Evolutionary conservation across 306 rosid genomes (phyloP), one percentile per base, ranked within the genome.

Genomic region (Arachis hypogaea): DNA sequence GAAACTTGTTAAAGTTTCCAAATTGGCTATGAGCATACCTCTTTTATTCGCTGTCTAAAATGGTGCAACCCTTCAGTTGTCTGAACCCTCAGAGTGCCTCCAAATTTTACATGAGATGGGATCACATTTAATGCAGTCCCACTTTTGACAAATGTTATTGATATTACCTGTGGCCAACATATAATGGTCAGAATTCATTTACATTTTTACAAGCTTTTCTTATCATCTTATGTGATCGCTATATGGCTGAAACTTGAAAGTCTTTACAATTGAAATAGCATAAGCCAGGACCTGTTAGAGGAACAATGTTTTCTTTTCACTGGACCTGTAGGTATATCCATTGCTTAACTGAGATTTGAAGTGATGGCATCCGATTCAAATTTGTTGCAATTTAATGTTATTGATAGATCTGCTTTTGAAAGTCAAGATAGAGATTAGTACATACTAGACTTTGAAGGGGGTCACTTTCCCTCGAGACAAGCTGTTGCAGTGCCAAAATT

Each of bases 81-180:
- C 68, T 76, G 90, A 80, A 93, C 83, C 84, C 93, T 85, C 54
- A 90, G 62, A 16, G 89, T 80, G 50, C 97, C 93, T 22, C 97
- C 91, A 66, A 90, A 86, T 69, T 80, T 84, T 44, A 86, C 92
- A 58, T 73, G 46, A 1, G 85, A 63, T 12, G 93, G 92, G 81
- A 82, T 86, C 66, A 78, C 82, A 47, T 90, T 83, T 40, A 77
- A 59, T 5, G 88, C 92, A 50, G 74, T 66, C 62, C 86, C 88
- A 51, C 92, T 88, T 75, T 82, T 67, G 66, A 88, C 75, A 69
- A 76, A 90, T 12, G 93, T 86, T 73, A 88, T 22, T 41, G 93
- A 90, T 40, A 88, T 12, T 16, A 91, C 92, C 89, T 88, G 82
- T 61, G 71, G 54, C 63, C 59, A 45, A 78, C 61, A 77, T 65